Evolutionary conservation across 805 yeast genomes (phyloP).

Genomic region (Ogataea saltuana): DNA sequence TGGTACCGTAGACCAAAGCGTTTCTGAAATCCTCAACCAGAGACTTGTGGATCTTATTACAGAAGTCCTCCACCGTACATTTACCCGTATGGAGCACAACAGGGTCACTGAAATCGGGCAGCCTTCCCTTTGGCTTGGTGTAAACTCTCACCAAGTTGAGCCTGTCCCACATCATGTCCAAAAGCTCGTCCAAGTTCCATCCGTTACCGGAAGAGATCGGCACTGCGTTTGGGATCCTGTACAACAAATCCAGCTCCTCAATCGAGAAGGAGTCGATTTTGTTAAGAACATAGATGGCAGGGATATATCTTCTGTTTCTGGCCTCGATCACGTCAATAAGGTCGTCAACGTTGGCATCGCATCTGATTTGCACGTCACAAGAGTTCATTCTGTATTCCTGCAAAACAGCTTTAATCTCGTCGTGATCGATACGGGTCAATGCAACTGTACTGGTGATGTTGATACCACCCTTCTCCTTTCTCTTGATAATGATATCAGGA

Average conservation of each 20-base stretch:
- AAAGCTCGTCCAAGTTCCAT: conserved; percentile 94
- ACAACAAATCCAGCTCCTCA: conserved; percentile 86
- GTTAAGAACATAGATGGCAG: conserved; percentile 92
- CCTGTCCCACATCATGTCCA: conserved; percentile 94
- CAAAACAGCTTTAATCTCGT: conserved; percentile 95
- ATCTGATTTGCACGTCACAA: conserved; percentile 94
- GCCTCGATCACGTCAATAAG: conserved; percentile 92
- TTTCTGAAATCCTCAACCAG: conserved; percentile 90
- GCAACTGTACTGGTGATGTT: conserved; percentile 93
- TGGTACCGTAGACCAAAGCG: conserved; percentile 90
- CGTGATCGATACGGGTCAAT: conserved; percentile 85
- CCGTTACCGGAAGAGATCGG: conserved; percentile 95
- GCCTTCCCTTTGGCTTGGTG: conserved; percentile 93
- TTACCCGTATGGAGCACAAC: conserved; percentile 83
- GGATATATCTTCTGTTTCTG: conserved; percentile 87
- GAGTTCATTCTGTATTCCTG: conserved; percentile 91
- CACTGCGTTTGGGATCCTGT: conserved; percentile 94
- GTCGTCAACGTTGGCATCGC: conserved; percentile 98
- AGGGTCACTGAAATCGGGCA: conserved; percentile 95
- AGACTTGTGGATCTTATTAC: conserved; percentile 94
- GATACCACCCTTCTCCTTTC: conserved; percentile 95
- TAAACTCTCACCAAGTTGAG: conserved; percentile 91
- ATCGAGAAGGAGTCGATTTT: conserved; percentile 94
- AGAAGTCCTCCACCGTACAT: conserved; percentile 90
- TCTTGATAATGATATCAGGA: conserved; percentile 88